These are phyloP conservation scores for Aspergillus panamensis DNA, from an alignment of 495 filamentous ascomycete genomes.

Conservation along the genomic window DNA sequence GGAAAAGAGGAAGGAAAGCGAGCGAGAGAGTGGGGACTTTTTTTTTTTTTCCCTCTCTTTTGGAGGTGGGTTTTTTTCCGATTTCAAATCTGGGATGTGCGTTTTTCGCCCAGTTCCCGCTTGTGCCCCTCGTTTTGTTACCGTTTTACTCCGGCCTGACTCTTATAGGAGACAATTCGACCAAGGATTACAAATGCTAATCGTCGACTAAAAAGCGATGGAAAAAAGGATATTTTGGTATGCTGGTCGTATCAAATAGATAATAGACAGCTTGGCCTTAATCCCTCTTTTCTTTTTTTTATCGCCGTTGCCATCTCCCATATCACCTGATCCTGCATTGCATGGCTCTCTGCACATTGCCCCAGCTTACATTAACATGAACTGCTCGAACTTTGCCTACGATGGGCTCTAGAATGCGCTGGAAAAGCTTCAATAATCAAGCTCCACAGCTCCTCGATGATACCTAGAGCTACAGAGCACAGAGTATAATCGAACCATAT, in stretches of 20 bases:
- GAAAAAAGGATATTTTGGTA: too few relatives aligned
- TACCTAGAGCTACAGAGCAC: background rate
- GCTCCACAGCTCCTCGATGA: background rate
- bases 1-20: constrained; percentile 36
- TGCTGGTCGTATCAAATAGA: background rate
- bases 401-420: background rate
- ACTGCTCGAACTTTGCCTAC: background rate
- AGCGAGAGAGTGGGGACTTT: constrained; percentile 37
- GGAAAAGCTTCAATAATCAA: background rate
- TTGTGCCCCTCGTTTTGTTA: constrained; percentile 22
- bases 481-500: background rate
- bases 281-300: background rate
- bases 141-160: constrained; percentile 16
- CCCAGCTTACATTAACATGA: background rate
- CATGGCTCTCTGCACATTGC: background rate
- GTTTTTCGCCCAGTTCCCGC: constrained; percentile 26
- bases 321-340: background rate
- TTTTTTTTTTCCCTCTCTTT: constrained; percentile 28
- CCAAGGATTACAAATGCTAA: constrained; percentile 4
- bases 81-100: constrained; percentile 34
- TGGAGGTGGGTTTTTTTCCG: constrained; percentile 26
- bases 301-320: background rate
- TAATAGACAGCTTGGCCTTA: background rate
- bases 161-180: background rate
- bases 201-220: too few relatives aligned